A percentile compares a stretch with the other conserved stretches of the same genome.
These are phyloP conservation scores for Heliocybe sulcata DNA, from an alignment of 1,284 basidiomycete species.

Conservation along the genomic window DNA sequence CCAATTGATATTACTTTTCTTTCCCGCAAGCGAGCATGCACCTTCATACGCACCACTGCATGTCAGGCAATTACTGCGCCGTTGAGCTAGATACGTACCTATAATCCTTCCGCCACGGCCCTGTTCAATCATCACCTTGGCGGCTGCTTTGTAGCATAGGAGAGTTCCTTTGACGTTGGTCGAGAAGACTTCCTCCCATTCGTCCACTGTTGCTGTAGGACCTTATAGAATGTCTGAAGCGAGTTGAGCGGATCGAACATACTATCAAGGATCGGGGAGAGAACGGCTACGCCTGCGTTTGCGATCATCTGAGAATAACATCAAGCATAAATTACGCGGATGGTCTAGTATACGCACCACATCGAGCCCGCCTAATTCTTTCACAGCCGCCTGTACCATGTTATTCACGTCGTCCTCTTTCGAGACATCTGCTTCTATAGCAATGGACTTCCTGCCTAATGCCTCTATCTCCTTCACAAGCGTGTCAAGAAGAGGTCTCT, in stretches of 20 bases:
- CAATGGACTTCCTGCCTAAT: conserved; percentile 12
- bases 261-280: not conserved
- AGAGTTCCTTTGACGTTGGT: too few relatives aligned
- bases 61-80: too few relatives aligned
- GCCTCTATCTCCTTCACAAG: conserved; percentile 13
- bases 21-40: too few relatives aligned
- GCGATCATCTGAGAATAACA: not conserved
- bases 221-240: too few relatives aligned
- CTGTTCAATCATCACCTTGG: too few relatives aligned
- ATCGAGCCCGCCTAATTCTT: conserved; percentile 3
- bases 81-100: too few relatives aligned
- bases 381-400: conserved; percentile 19
- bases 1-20: too few relatives aligned
- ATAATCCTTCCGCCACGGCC: too few relatives aligned
- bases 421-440: conserved; percentile 20
- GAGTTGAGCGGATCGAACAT: not conserved
- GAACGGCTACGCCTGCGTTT: not conserved
- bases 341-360: not conserved
- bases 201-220: too few relatives aligned
- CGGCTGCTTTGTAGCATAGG: too few relatives aligned
- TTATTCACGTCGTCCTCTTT: conserved; percentile 21
- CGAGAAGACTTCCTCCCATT: too few relatives aligned
- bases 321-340: not conserved
- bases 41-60: too few relatives aligned
- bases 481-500: conserved; percentile 9